Percentiles rank a stretch among this genome's conserved stretches.
These are phyloP conservation scores for Phycomyces blakesleeanus DNA, from an alignment of 192 early-diverging fungal species.

Conservation along the genomic window DNA sequence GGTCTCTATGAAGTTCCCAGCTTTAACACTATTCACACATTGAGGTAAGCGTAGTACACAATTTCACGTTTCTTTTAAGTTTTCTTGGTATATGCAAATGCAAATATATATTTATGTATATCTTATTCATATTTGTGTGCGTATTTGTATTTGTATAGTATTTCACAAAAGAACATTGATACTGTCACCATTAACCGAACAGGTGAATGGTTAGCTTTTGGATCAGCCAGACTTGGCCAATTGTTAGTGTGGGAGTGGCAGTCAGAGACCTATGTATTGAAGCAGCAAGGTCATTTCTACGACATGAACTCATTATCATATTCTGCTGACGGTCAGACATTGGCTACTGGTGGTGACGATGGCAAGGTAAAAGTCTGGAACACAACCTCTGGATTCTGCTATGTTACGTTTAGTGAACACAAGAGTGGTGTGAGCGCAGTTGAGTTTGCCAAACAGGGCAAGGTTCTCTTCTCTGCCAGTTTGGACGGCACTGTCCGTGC, in stretches of 20 bases:
- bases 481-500: constrained; percentile 99
- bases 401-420: constrained; percentile 96
- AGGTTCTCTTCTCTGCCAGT: constrained; percentile 91
- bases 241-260: constrained; percentile 99
- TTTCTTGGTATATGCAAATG: too few species aligned
- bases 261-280: constrained; percentile 97
- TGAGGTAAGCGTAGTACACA: constrained; percentile 68
- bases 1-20: constrained; percentile 97
- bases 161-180: constrained; percentile 90
- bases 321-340: constrained; percentile 87
- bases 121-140: too few species aligned
- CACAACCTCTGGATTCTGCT: constrained; percentile 92
- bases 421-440: constrained; percentile 72
- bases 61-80: too few species aligned
- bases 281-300: constrained; percentile 98
- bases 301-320: constrained; percentile 89
- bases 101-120: too few species aligned
- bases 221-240: constrained; percentile 87
- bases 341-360: constrained; percentile 96
- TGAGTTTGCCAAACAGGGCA: constrained; percentile 90
- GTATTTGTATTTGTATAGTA: constrained; percentile 45
- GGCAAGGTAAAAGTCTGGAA: constrained; percentile 99
- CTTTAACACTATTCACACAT: constrained; percentile 90
- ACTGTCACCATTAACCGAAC: constrained; percentile 83
- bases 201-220: constrained; percentile 98